Percentiles rank a stretch among this genome's conserved stretches.
These are phyloP conservation scores for Cyberlindnera maritima DNA, from an alignment of 805 yeast species.

Conservation along the genomic window DNA sequence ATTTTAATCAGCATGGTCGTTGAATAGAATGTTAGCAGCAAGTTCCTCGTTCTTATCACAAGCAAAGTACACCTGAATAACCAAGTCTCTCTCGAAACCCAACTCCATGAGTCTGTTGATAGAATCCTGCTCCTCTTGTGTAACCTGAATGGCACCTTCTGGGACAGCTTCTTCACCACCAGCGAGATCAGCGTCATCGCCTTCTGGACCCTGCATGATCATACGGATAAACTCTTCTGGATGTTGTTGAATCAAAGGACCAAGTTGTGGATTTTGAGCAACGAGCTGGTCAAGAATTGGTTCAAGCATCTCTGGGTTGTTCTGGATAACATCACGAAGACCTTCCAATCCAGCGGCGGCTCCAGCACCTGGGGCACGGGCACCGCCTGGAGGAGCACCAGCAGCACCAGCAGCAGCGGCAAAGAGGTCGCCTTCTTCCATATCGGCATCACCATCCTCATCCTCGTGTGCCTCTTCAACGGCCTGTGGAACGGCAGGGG, in stretches of 20 bases:
- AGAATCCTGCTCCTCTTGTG: conserved; percentile 87
- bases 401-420: conserved; percentile 31
- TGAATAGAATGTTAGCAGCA: conserved; percentile 88
- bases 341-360: conserved; percentile 42
- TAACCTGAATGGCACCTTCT: conserved; percentile 51
- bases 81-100: conserved; percentile 87
- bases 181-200: conserved; percentile 30
- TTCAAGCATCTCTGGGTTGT: conserved; percentile 86
- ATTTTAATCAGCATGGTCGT: conserved; percentile 42
- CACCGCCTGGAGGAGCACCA: conserved; percentile 3
- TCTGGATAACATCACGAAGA: conserved; percentile 74
- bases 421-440: conserved; percentile 32
- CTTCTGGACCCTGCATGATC: conserved; percentile 49
- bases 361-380: conserved; percentile 12
- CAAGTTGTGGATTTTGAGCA: conserved; percentile 79
- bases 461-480: conserved; percentile 10
- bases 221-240: conserved; percentile 87
- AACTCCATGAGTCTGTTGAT: conserved; percentile 84
- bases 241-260: conserved; percentile 71
- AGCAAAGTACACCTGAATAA: conserved; percentile 92
- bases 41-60: conserved; percentile 97
- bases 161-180: conserved; percentile 30
- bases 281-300: conserved; percentile 80
- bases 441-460: conserved; percentile 29
- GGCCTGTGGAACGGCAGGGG: background rate